Evolutionary conservation across 805 yeast genomes (phyloP).

Genomic region (Cyberlindnera petersonii): DNA sequence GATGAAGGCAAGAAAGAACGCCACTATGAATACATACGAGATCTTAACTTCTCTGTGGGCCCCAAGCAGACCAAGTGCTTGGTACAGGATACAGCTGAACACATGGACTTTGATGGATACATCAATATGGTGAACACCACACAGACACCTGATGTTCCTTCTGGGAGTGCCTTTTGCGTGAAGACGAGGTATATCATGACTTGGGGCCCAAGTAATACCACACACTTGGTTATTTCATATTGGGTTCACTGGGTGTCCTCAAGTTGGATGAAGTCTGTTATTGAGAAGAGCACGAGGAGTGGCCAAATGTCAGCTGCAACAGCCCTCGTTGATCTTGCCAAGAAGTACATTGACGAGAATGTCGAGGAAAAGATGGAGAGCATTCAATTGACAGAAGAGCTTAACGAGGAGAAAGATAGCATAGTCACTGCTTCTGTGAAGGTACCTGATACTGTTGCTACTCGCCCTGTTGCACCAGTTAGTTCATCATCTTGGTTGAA

Average conservation of each 20-base stretch:
- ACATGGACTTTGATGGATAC: conserved; percentile 48
- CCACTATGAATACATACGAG: conserved; percentile 65
- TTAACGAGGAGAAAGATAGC: conserved; percentile 5
- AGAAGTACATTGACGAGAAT: conserved; percentile 25
- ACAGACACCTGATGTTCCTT: conserved; percentile 91
- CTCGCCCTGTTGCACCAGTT: not conserved
- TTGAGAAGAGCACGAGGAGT: conserved; percentile 76
- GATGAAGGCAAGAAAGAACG: conserved; percentile 44
- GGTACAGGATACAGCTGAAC: conserved; percentile 56
- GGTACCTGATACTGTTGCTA: not conserved
- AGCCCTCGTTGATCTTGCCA: conserved; percentile 35
- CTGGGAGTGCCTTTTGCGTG: conserved; percentile 78
- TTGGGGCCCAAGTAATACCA: conserved; percentile 67
- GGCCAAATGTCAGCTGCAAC: conserved; percentile 72
- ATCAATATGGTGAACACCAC: conserved; percentile 62
- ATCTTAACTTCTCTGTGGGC: conserved; percentile 77
- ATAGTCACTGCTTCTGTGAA: not conserved
- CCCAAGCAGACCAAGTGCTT: conserved; percentile 85
- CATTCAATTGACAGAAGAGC: conserved; percentile 7
- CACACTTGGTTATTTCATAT: conserved; percentile 62
- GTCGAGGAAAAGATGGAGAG: conserved; percentile 14
- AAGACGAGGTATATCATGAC: conserved; percentile 66
- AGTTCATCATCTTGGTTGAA: not conserved
- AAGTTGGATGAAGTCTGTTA: conserved; percentile 87
- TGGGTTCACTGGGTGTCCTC: conserved; percentile 85